phyloP scores from a whole-genome alignment of 1,284 basidiomycete genomes.

The Erythrobasidium hasegawianum region DNA sequence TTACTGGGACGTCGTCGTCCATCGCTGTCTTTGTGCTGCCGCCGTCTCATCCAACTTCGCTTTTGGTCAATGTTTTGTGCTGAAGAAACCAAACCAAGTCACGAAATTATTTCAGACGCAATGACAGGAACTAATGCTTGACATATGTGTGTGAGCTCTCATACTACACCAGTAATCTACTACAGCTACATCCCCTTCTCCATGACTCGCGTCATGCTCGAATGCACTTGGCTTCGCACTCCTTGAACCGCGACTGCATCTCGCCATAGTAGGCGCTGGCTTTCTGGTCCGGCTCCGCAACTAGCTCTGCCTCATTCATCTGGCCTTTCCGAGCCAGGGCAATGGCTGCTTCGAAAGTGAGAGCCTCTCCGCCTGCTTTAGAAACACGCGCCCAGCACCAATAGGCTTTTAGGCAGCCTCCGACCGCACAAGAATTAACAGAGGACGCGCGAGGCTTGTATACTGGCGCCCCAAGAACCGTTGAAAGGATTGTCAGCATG shows the following conservation, averaged over 20 bases:
- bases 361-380: not conserved
- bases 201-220: too few species aligned
- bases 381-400: conserved; percentile 22
- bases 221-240: not conserved
- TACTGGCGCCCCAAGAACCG: conserved; percentile 28
- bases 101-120: too few species aligned
- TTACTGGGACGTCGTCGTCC: too few species aligned
- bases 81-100: too few species aligned
- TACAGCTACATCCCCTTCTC: too few species aligned
- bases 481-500: conserved; percentile 13
- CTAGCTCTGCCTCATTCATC: not conserved
- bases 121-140: too few species aligned
- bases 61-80: too few species aligned
- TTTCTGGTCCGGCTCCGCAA: not conserved
- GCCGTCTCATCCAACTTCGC: too few species aligned
- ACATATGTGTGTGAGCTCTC: too few species aligned
- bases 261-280: not conserved
- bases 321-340: not conserved
- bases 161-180: too few species aligned
- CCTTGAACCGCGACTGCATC: not conserved
- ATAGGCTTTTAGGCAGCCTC: conserved; percentile 34
- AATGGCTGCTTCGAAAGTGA: not conserved
- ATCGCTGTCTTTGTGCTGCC: too few species aligned
- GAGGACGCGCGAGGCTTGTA: conserved; percentile 10
- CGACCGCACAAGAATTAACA: conserved; percentile 24